Conservation (phyloP, 2,329 filamentous ascomycete genomes). For the Epichloe baconii region DNA sequence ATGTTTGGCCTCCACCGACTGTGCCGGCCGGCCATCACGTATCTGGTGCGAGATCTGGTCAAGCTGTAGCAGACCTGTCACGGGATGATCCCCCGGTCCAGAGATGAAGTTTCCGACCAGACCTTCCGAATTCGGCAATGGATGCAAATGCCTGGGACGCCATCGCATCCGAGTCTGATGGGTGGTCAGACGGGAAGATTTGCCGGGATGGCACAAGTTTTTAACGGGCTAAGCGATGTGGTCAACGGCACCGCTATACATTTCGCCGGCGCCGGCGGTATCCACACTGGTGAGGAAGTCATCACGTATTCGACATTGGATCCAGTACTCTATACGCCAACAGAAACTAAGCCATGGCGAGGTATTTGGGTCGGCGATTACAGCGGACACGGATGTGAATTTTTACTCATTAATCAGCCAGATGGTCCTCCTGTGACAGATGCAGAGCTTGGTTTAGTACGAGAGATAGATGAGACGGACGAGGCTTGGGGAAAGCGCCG, state of each 20-base stretch:
- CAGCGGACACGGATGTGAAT: conserved; percentile 76
- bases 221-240: conserved; percentile 1
- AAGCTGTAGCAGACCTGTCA: conserved; percentile 13
- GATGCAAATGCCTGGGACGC: conserved; percentile 48
- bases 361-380: conserved; percentile 94
- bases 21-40: conserved; percentile 52
- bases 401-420: conserved; percentile 68
- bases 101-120: conserved; percentile 50
- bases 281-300: conserved; percentile 41
- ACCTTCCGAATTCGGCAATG: conserved; percentile 66
- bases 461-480: conserved; percentile 28
- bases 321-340: conserved; percentile 65
- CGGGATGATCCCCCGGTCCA: conserved; percentile 26
- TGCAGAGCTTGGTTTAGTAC: conserved; percentile 27
- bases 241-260: not conserved
- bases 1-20: conserved; percentile 63
- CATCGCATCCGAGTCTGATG: conserved; percentile 15
- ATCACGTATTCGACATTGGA: conserved; percentile 61
- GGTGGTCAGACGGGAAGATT: conserved; percentile 14
- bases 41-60: conserved; percentile 17
- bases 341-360: conserved; percentile 64
- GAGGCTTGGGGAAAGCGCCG: conserved; percentile 33
- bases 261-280: conserved; percentile 15
- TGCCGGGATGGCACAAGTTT: conserved; percentile 10
- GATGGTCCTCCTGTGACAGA: conserved; percentile 29